A percentile compares a stretch with the other conserved stretches of the same genome.
These are phyloP conservation scores for Paracoccidioides brasiliensis DNA, from an alignment of 2,329 filamentous ascomycete genomes.

Conservation along the genomic window DNA sequence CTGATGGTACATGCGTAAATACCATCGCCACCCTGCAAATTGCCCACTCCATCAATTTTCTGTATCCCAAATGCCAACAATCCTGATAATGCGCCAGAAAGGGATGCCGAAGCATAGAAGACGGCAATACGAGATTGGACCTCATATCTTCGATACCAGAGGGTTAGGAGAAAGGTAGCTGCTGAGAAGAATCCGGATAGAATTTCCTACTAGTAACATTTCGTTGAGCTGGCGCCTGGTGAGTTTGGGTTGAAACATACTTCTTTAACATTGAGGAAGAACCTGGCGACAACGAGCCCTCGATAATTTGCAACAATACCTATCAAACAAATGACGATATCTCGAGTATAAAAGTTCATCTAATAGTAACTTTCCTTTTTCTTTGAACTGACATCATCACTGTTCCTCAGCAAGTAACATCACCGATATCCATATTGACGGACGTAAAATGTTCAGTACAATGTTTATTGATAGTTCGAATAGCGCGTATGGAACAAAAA, in stretches of 20 bases:
- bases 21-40: conserved; percentile 35
- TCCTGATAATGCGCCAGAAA: conserved; percentile 34
- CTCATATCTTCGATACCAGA: conserved; percentile 20
- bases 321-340: conserved; percentile 24
- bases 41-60: conserved; percentile 31
- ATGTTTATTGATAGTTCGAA: conserved; percentile 32
- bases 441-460: conserved; percentile 34
- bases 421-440: conserved; percentile 39
- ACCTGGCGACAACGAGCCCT: conserved; percentile 38
- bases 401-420: conserved; percentile 33
- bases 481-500: conserved; percentile 28
- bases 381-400: conserved; percentile 13
- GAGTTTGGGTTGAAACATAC: conserved; percentile 3
- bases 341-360: background rate
- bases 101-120: conserved; percentile 18
- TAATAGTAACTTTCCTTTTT: background rate
- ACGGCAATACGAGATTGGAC: conserved; percentile 18
- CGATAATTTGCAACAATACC: conserved; percentile 40
- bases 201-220: background rate
- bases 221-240: no score
- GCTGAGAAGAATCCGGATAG: conserved; percentile 40
- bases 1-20: background rate
- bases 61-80: conserved; percentile 39
- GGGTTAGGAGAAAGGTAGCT: conserved; percentile 12
- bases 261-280: conserved; percentile 38